These are phyloP conservation scores for Cucurbita argyrosperma DNA, from an alignment of 306 rosid species.

Conservation along the genomic window DNA sequence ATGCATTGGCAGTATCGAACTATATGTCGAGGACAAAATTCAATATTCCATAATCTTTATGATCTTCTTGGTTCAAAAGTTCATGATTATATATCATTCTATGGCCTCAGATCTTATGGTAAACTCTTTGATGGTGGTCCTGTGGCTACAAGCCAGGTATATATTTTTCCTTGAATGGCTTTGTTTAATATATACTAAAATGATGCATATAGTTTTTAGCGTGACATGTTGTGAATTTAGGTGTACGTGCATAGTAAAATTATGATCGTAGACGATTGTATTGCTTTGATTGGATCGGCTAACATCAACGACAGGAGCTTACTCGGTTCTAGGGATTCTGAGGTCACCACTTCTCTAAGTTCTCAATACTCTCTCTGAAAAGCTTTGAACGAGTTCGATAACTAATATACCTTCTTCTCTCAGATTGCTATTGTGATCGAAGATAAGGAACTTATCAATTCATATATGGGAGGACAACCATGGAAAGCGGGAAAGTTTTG, in stretches of 20 bases:
- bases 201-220: too few relatives aligned
- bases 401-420: constrained; percentile 15
- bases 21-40: constrained; percentile 72
- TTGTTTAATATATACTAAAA: neutral
- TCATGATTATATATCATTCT: constrained; percentile 84
- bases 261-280: constrained; percentile 79
- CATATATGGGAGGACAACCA: constrained; percentile 79
- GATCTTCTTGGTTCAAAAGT: constrained; percentile 60
- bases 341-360: constrained; percentile 32
- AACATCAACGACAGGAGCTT: constrained; percentile 95
- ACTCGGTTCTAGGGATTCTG: constrained; percentile 94
- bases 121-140: constrained; percentile 72
- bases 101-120: constrained; percentile 82
- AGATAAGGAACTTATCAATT: constrained; percentile 59
- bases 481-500: constrained; percentile 93
- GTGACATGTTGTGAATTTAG: constrained; percentile 24
- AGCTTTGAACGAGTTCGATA: neutral
- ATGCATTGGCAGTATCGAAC: constrained; percentile 99
- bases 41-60: constrained; percentile 65
- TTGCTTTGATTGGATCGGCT: constrained; percentile 82
- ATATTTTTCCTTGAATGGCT: neutral
- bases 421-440: constrained; percentile 78
- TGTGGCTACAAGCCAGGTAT: constrained; percentile 93
- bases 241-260: constrained; percentile 95
- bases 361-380: neutral